Conservation (phyloP, 225 moss, liverwort and hornwort species). For the Neckera pumila region DNA sequence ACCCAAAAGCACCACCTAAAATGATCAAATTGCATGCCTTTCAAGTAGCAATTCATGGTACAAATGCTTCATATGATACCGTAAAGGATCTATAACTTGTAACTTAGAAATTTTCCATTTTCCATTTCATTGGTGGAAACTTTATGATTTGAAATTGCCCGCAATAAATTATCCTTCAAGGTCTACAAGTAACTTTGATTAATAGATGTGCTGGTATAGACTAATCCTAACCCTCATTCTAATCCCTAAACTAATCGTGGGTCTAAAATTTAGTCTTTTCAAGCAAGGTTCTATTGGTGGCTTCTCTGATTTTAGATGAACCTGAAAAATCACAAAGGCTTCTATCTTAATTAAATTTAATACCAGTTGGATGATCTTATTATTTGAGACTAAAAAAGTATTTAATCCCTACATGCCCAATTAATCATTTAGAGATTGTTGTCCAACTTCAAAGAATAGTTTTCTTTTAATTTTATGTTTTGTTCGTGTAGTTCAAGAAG, state of each 20-base stretch:
- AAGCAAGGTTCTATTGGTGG: rapidly evolving
- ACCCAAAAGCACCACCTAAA: rapidly evolving
- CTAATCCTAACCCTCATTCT: background rate
- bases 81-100: background rate
- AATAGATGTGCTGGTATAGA: background rate
- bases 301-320: rapidly evolving
- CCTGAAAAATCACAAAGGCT: rapidly evolving
- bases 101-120: background rate
- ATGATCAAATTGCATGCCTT: background rate
- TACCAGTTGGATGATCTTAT: background rate
- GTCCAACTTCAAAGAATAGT: background rate
- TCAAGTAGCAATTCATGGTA: background rate
- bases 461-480: background rate
- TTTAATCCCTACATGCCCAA: rapidly evolving
- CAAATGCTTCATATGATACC: background rate
- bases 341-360: background rate
- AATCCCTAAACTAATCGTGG: background rate
- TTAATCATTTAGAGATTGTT: background rate
- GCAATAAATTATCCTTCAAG: rapidly evolving
- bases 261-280: background rate
- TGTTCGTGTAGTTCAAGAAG: background rate
- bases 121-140: background rate
- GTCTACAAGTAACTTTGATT: rapidly evolving
- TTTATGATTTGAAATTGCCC: background rate
- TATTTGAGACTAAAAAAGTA: rapidly evolving